Evolutionary conservation across 2,329 filamentous ascomycete species (phyloP), one percentile per base, ranked within the genome.

Genomic region (Zymoseptoria pseudotritici): DNA sequence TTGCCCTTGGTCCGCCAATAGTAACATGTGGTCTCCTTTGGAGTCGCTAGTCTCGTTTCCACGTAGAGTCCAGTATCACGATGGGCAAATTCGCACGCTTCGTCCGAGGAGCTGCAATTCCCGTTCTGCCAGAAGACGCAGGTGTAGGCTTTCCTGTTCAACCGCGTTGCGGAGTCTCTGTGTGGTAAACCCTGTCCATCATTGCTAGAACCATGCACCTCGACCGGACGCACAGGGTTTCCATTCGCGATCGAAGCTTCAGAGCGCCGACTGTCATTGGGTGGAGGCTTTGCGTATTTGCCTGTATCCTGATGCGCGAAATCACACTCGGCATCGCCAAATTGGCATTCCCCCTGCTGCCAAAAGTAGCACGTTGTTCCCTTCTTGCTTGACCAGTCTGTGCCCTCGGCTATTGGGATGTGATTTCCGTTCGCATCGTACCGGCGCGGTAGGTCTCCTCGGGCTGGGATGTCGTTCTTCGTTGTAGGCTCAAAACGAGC

Each of bases 81-180:
- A 52, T 71, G 69, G 20, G 69, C 66, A 50, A 61, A 71, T 10
- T 53, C 56, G 50, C 69, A 71, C 4, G 50, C 53, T 26, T 57
- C 50, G 6, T 62, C 64, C 10, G 58, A 22, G 9, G 53, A 63
- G 8, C 36, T 59, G 59, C 67, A 68, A 17, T 22, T 9, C 6
- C 58, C 55, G 21, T 50, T 53, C 3, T 49, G 50, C 65, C 64
- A 68, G 13, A 53, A 60, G 50, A 50, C 53, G 53, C 66, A 68
- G 2, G 60, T 63, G 9, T 29, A 36, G 3, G 58, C 51, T 17
- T 63, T 58, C 36, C 46, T 62, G 9, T 22, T 11, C 26, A n/a
- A 11, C 22, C 22, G 19, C n/a, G 7, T 36, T 24, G 24, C 54
- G 24, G 46, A 50, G 2, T 46, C 36, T 46, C 36, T 13, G 17